Evolutionary conservation across 106 monocot genomes (phyloP), one percentile per base, ranked within the genome.

Genomic region (Platanthera guangdongensis): DNA sequence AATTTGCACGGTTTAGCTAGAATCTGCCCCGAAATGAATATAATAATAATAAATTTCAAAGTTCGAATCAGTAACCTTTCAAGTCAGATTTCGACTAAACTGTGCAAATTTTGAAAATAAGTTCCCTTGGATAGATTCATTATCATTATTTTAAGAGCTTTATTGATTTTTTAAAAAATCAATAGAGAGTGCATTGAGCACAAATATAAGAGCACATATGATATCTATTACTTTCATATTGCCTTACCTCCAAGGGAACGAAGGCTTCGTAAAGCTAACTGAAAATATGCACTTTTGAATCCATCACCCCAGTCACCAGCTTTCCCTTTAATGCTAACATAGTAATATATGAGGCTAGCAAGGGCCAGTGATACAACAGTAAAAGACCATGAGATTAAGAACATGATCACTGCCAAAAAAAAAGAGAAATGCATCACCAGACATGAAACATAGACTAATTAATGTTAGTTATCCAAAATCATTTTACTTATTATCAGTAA

Each of bases 221-320:
- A 25, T 25, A 39, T 39, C 39, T 53, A 53, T 53, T 53, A 39
- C 39, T 53, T 14, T 72, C 49, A 6, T n/a, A 78, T 18, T 9
- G 47, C 55, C 62, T 52, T 91, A 97, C 96, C 97, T 88, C 97
- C 97, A 25, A 97, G 79, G 18, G 97, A 97, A 77, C 97, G 91
- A 83, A 97, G 89, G 72, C 97, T 97, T 50, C 91, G 80, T 21
- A 97, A 57, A 13, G 97, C 97, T 28, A 97, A 72, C 52, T 97
- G 97, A 74, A 97, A 97, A 82, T 97, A 97, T 57, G 97, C 97
- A 81, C 97, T 97, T 72, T 97, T 97, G 63, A 97, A 97, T 51
- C 97, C 97, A 62, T 97, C 97, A n/a, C 97, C 97, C 97, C 97
- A 97, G 60, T 97, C 94, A 39, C 97, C 97, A 18, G 94, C 97